Conservation (phyloP, 768 basidiomycete species). For the Boletus edulis region DNA sequence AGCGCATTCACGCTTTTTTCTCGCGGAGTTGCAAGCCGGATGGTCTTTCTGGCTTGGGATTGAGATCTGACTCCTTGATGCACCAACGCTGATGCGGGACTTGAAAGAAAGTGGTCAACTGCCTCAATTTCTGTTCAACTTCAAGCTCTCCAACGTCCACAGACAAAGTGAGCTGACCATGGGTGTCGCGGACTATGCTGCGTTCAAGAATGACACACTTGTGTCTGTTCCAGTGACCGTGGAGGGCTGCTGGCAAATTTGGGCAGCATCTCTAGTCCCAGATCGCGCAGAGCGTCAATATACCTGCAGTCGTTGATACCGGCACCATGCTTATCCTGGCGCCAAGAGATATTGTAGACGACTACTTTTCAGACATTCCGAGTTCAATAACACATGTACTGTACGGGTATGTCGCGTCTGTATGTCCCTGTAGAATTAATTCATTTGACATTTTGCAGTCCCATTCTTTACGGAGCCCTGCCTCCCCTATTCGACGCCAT, state of each 20-base stretch:
- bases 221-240: conserved; percentile 30
- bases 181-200: conserved; percentile 39
- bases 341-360: conserved; percentile 13
- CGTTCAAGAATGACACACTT: conserved; percentile 48
- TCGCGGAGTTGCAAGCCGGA: conserved; percentile 17
- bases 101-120: conserved; percentile 33
- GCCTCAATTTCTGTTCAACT: conserved; percentile 34
- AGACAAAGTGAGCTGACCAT: conserved; percentile 15
- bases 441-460: conserved; percentile 7
- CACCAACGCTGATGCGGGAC: conserved; percentile 39
- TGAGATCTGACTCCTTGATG: conserved; percentile 35
- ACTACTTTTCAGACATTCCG: conserved; percentile 24
- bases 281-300: not conserved
- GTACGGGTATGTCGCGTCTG: conserved; percentile 19
- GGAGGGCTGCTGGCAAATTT: conserved; percentile 35
- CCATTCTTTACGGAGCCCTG: not conserved
- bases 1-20: not conserved
- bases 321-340: conserved; percentile 25
- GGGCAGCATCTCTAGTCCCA: no score
- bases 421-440: no score
- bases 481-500: no score
- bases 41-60: conserved; percentile 41
- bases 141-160: conserved; percentile 38
- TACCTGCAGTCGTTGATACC: conserved; percentile 33
- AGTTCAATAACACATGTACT: conserved; percentile 27